These are phyloP conservation scores for Funneliformis caledonium DNA, from an alignment of 371 early-diverging fungal genomes.

Conservation along the genomic window DNA sequence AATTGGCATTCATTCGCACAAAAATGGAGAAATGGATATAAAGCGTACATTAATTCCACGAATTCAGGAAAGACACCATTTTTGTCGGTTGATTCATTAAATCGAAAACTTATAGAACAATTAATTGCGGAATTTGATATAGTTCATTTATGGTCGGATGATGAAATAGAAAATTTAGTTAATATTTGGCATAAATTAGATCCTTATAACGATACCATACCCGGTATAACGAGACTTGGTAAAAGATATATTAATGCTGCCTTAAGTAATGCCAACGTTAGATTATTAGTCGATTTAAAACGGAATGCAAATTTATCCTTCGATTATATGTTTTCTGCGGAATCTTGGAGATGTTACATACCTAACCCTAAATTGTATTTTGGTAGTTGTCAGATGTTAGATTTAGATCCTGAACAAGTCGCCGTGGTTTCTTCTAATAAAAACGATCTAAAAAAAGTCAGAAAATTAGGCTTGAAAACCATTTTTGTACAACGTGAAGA, in stretches of 20 bases:
- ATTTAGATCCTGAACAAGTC: not conserved
- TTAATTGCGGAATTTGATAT: conserved; percentile 3
- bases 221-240: not conserved
- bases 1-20: not conserved
- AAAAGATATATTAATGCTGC: not conserved
- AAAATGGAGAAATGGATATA: not conserved
- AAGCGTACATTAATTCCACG: not conserved
- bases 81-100: not conserved
- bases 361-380: not conserved
- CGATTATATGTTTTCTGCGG: conserved; percentile 6
- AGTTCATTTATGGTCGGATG: not conserved
- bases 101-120: not conserved
- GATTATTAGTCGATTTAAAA: not conserved
- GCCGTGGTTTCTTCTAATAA: not conserved
- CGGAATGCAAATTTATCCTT: not conserved
- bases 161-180: not conserved
- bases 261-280: conserved; percentile 9
- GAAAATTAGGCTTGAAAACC: not conserved
- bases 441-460: not conserved
- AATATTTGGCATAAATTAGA: not conserved
- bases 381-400: not conserved
- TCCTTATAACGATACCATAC: not conserved
- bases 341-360: not conserved
- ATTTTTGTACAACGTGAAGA: not conserved
- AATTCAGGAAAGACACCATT: not conserved